Conservation (phyloP, 2,329 filamentous ascomycete genomes). For the Talaromyces piceae region DNA sequence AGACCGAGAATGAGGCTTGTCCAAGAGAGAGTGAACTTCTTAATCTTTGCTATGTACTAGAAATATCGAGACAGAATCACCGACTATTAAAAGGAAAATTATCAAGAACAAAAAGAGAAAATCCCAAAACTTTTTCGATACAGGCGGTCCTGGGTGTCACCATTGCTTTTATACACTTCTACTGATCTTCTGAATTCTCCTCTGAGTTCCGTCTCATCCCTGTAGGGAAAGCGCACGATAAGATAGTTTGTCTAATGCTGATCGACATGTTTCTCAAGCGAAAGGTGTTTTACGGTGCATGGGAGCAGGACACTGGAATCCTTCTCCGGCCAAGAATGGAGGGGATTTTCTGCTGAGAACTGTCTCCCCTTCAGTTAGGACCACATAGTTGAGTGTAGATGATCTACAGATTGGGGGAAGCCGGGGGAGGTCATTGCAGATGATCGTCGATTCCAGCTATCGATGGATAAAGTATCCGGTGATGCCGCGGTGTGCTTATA, state of each 20-base stretch:
- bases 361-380: not conserved
- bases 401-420: too few relatives aligned
- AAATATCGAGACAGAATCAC: not conserved
- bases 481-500: not conserved
- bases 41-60: not conserved
- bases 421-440: not conserved
- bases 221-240: not conserved
- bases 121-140: too few relatives aligned
- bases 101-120: not conserved
- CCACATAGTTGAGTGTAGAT: not conserved
- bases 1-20: not conserved
- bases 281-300: not conserved
- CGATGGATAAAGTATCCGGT: not conserved
- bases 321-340: not conserved
- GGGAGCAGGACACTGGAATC: not conserved
- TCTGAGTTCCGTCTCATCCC: not conserved
- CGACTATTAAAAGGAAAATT: too few relatives aligned
- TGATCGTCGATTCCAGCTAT: not conserved
- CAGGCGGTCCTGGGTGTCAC: too few relatives aligned
- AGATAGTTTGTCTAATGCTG: not conserved
- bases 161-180: not conserved
- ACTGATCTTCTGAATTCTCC: not conserved
- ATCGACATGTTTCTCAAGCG: not conserved
- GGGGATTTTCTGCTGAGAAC: not conserved
- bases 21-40: constrained; percentile 2